These are phyloP conservation scores for Apiospora phragmitis DNA, from an alignment of 2,329 filamentous ascomycete species.

Conservation along the genomic window DNA sequence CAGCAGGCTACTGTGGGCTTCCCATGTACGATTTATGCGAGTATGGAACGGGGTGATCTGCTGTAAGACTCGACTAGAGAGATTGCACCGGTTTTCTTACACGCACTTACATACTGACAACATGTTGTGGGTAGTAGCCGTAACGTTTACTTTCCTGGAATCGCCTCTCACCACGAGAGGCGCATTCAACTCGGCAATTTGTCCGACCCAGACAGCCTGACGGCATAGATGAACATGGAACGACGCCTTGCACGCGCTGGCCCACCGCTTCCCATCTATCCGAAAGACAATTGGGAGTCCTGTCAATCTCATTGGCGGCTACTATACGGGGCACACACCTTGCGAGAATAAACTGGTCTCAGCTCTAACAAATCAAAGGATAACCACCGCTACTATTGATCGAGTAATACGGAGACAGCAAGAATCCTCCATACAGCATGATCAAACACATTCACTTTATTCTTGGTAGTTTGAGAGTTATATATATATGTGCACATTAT, in stretches of 20 bases:
- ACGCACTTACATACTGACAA: neutral
- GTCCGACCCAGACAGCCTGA: neutral
- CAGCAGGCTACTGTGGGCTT: neutral
- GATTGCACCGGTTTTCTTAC: constrained; percentile 3
- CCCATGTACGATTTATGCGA: constrained; percentile 4
- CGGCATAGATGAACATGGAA: neutral
- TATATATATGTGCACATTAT: neutral
- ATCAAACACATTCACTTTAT: neutral
- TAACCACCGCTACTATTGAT: neutral
- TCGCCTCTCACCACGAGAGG: neutral
- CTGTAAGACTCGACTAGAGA: constrained; percentile 2
- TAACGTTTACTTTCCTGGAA: neutral
- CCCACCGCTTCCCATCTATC: neutral
- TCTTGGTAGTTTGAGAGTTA: neutral
- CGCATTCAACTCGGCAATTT: neutral
- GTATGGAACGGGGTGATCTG: constrained; percentile 4
- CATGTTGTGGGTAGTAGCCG: neutral
- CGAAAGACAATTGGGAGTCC: neutral
- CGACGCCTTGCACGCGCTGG: neutral
- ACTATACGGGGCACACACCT: constrained; percentile 2
- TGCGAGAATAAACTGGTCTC: neutral
- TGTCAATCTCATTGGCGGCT: constrained; percentile 1
- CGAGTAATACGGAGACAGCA: neutral
- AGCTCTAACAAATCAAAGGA: neutral
- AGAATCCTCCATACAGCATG: neutral